phyloP scores from a whole-genome alignment of 345 rosid genomes.

The Combretum micranthum region DNA sequence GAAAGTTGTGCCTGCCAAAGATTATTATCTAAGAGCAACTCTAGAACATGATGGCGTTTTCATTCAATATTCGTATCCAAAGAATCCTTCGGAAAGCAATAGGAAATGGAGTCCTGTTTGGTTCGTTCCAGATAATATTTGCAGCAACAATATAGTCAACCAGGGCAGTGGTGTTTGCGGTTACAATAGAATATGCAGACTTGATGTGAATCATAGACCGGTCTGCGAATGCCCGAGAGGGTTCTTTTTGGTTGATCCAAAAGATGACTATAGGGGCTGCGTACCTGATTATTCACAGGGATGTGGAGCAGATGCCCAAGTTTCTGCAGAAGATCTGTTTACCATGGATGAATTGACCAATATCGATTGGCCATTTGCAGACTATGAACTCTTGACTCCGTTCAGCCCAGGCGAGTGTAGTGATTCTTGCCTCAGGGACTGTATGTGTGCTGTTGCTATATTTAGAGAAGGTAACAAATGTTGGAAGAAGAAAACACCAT shows the following conservation, averaged over 20 bases:
- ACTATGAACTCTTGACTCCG: constrained; percentile 25
- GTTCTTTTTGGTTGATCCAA: constrained; percentile 28
- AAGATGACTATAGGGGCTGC: constrained; percentile 35
- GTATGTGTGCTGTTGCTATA: constrained; percentile 47
- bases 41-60: constrained; percentile 43
- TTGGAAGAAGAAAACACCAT: constrained; percentile 47
- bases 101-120: no score
- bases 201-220: no score
- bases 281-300: constrained; percentile 24
- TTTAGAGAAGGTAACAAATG: constrained; percentile 12
- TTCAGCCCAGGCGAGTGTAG: constrained; percentile 37
- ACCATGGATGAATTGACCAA: constrained; percentile 11
- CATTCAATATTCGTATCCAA: no score
- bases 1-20: no score
- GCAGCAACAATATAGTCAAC: no score
- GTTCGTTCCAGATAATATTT: no score
- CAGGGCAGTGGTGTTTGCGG: no score
- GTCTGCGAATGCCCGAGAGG: constrained; percentile 27
- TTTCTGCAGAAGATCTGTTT: constrained; percentile 16
- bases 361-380: constrained; percentile 26
- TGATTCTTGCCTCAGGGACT: no score
- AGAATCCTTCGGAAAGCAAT: no score
- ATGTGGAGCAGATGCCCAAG: constrained; percentile 16
- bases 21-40: constrained; percentile 34
- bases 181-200: no score